Conservation (phyloP, 257 asterid species). For the Plantago elongata region DNA sequence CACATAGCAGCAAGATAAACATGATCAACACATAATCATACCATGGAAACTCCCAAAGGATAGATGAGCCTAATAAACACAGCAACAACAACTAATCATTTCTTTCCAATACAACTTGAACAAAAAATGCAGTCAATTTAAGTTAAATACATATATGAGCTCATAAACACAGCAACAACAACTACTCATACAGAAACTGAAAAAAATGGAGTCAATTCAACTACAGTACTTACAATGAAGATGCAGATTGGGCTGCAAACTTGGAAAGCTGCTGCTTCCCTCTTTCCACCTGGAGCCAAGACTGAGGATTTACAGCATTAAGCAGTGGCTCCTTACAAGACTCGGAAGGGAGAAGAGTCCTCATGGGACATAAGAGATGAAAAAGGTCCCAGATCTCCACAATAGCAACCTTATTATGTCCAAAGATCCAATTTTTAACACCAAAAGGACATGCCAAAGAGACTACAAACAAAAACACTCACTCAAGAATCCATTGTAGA, state of each 20-base stretch:
- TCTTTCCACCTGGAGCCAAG: slow-evolving; percentile 99
- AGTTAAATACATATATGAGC: too few species aligned
- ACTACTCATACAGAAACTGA: not conserved
- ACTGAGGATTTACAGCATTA: slow-evolving; percentile 74
- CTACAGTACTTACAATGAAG: slow-evolving; percentile 60
- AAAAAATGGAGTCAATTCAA: not conserved
- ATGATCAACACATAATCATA: not conserved
- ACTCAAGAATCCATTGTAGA: slow-evolving; percentile 4
- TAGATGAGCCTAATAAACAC: too few species aligned
- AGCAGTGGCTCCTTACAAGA: slow-evolving; percentile 75
- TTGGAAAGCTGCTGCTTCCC: slow-evolving; percentile 73
- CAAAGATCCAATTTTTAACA: slow-evolving; percentile 1
- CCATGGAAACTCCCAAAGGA: not conserved
- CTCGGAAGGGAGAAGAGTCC: slow-evolving; percentile 78
- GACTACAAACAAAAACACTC: slow-evolving; percentile 8
- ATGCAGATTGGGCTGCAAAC: slow-evolving; percentile 53
- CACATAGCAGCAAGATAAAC: slow-evolving; percentile 28
- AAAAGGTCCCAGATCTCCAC: slow-evolving; percentile 94
- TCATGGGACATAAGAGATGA: slow-evolving; percentile 87
- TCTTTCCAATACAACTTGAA: too few species aligned
- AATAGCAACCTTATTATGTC: slow-evolving; percentile 35
- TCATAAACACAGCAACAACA: too few species aligned
- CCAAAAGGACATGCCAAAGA: slow-evolving; percentile 1
- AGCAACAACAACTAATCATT: too few species aligned
- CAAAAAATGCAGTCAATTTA: not conserved